Conservation (phyloP, 306 rosid genomes). For the Hippophae rhamnoides region DNA sequence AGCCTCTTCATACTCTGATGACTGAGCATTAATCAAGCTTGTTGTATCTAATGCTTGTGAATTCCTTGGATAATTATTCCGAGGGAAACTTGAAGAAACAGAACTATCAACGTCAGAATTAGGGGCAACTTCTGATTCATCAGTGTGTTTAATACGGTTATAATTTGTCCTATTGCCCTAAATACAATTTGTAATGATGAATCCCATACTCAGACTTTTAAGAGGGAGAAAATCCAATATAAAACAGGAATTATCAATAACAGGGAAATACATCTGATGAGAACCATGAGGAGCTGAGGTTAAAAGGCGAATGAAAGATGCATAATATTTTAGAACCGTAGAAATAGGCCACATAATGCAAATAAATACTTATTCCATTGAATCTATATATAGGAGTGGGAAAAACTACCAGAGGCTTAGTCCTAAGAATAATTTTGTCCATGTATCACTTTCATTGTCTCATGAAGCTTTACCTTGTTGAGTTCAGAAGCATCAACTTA, state of each 20-base stretch:
- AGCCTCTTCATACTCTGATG: conserved; percentile 66
- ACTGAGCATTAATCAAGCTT: conserved; percentile 51
- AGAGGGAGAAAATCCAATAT: neutral
- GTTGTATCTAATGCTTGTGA: conserved; percentile 49
- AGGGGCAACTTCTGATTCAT: conserved; percentile 29
- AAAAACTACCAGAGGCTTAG: no score
- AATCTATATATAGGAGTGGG: neutral
- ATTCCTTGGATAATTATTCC: conserved; percentile 33
- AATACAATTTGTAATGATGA: conserved; percentile 24
- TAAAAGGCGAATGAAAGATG: no score
- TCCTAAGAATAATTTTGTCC: no score
- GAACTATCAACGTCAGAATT: conserved; percentile 44
- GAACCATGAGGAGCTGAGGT: no score
- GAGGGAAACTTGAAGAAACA: conserved; percentile 37
- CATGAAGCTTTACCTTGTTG: no score
- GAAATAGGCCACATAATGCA: neutral
- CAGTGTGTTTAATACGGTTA: conserved; percentile 33
- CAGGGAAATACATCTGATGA: neutral
- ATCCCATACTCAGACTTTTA: neutral
- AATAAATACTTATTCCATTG: neutral
- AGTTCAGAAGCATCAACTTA: no score
- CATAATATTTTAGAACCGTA: no score
- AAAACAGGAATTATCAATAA: neutral
- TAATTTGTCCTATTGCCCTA: conserved; percentile 54
- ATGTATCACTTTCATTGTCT: no score